These are phyloP conservation scores for Adiantum capillusveneris DNA, from an alignment of 75 land plant genomes.

Conservation along the genomic window DNA sequence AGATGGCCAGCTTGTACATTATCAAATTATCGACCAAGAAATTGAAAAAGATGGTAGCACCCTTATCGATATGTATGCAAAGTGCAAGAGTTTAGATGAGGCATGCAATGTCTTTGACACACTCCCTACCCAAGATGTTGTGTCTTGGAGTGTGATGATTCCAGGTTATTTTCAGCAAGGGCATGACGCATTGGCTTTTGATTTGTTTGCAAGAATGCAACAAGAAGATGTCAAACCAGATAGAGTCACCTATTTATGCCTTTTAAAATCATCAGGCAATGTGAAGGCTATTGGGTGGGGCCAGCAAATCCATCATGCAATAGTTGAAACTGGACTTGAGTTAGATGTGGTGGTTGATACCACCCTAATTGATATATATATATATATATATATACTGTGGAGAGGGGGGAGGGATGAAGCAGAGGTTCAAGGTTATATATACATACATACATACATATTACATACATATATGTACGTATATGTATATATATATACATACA, in stretches of 20 bases:
- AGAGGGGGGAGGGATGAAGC: too few species aligned
- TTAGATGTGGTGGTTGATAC: constrained; percentile 9
- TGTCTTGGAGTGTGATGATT: constrained; percentile 60
- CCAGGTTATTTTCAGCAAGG: constrained; percentile 52
- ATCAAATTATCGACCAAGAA: constrained; percentile 31
- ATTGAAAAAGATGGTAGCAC: constrained; percentile 38
- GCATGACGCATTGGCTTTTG: constrained; percentile 31
- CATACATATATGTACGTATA: too few species aligned
- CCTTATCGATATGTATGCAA: constrained; percentile 60
- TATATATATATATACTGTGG: too few species aligned
- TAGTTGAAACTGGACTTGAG: constrained; percentile 5
- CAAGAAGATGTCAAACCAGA: constrained; percentile 43
- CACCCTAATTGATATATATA: constrained; percentile 19
- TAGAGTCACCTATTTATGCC: constrained; percentile 38
- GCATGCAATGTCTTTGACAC: constrained; percentile 40
- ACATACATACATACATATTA: too few species aligned
- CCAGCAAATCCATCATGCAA: constrained; percentile 6
- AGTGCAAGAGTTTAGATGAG: constrained; percentile 41
- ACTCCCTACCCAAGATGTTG: constrained; percentile 37
- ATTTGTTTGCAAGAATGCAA: constrained; percentile 40
- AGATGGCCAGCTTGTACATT: constrained; percentile 44
- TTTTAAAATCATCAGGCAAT: constrained; percentile 38
- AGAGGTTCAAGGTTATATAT: too few species aligned
- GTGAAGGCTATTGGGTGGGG: constrained; percentile 14
- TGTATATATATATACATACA: too few species aligned